Evolutionary conservation across 1,284 basidiomycete species (phyloP).

Genomic region (Wolfiporia cocos): DNA sequence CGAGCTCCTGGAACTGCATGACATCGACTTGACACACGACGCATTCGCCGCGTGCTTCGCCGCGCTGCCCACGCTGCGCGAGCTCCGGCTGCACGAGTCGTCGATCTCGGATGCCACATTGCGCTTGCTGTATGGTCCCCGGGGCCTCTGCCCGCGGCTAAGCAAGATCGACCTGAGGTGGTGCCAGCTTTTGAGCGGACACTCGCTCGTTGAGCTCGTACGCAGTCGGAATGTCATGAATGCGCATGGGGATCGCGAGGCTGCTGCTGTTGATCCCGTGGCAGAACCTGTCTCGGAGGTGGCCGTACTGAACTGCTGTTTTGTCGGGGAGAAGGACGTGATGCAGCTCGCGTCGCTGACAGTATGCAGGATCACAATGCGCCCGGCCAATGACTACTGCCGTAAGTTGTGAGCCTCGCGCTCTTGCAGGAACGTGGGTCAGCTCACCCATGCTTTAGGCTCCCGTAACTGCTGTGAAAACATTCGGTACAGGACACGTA

Average conservation of each 20-base stretch:
- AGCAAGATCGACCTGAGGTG: constrained; percentile 49
- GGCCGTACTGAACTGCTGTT: constrained; percentile 54
- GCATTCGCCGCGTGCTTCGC: constrained; percentile 38
- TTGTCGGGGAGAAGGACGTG: constrained; percentile 50
- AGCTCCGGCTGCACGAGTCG: constrained; percentile 53
- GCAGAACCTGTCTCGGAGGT: constrained; percentile 35
- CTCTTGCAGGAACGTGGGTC: not conserved
- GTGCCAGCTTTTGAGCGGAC: constrained; percentile 53
- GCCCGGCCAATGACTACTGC: constrained; percentile 44
- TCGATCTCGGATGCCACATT: constrained; percentile 50
- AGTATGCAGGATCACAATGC: constrained; percentile 42
- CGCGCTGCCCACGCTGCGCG: constrained; percentile 34
- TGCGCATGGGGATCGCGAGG: not conserved
- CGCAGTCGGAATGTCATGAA: constrained; percentile 28
- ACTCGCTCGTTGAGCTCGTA: constrained; percentile 43
- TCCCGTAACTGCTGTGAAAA: constrained; percentile 47
- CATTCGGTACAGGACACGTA: constrained; percentile 38
- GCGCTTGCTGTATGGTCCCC: constrained; percentile 31
- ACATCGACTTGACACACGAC: constrained; percentile 41
- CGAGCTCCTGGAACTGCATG: constrained; percentile 47
- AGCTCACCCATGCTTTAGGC: constrained; percentile 27
- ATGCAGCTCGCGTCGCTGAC: constrained; percentile 42
- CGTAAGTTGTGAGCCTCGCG: constrained; percentile 35
- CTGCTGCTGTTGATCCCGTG: constrained; percentile 3
- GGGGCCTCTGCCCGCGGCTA: constrained; percentile 42